Evolutionary conservation across 2,329 filamentous ascomycete species (phyloP), one percentile per base, ranked within the genome.

Genomic region (Ceratocystis lukuohia): DNA sequence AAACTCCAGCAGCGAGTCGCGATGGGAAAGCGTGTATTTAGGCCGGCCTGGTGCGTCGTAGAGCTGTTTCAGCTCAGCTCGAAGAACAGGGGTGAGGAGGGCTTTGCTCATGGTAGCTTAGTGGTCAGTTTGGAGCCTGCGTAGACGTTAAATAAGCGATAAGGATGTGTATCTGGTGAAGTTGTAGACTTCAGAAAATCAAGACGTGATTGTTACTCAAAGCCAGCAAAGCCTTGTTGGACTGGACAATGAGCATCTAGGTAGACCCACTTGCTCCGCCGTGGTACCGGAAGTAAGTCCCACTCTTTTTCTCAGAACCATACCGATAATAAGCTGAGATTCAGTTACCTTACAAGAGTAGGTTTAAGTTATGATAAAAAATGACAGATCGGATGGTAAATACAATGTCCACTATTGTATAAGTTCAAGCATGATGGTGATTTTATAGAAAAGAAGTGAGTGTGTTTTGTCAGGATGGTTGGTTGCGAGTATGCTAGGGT

Each of bases 11-110:
- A 67, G 53, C 10, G 66, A 56, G 56, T 64, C 46, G 33, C 61
- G 62, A 37, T 67, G 68, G 7, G 30, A 61, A n/a, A 69, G 53
- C 17, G 56, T 65, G 62, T 68, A 62, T n/a, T 48, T 22, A 10
- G 66, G 66, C 30, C 66, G 64, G 44, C 37, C 37, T 17, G 66
- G 57, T 8, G 28, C 8, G 30, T 37, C 61, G 46, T 69, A 67
- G 12, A 68, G 48, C 12, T 20, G 22, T 15, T 62, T 56, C 20
- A 67, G 46, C 45, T 66, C 50, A 15, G 20, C 25, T 17, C 44
- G 33, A 12, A 65, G n/a, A 20, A 65, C 17, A 8, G 57, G 30
- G 8, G 56, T 53, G 15, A 68, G 50, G 37, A 66, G 66, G 20
- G 20, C 17, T 22, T 61, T 65, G 37, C 53, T 44, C 50, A 59